phyloP scores from a whole-genome alignment of 2,329 filamentous ascomycete genomes.

The Talaromyces sp. region DNA sequence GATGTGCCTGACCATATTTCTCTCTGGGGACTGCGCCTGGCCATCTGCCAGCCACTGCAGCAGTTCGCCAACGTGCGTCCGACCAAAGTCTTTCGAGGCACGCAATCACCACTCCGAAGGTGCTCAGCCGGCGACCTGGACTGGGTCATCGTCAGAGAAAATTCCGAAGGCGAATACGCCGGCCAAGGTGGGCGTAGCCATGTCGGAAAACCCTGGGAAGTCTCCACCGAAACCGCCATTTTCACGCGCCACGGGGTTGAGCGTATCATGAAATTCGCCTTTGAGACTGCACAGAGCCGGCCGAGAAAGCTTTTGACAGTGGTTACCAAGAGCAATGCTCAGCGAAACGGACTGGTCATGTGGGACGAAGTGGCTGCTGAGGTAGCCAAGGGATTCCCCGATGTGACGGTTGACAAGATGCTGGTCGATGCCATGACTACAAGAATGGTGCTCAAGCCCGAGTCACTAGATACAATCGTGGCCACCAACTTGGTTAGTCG shows the following conservation, averaged over 20 bases:
- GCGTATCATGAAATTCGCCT: slow-evolving; percentile 50
- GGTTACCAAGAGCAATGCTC: slow-evolving; percentile 53
- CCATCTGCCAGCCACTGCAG: slow-evolving; percentile 52
- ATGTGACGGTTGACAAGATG: slow-evolving; percentile 52
- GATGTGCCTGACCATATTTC: slow-evolving; percentile 11
- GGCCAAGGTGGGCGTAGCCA: slow-evolving; percentile 52
- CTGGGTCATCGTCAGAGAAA: slow-evolving; percentile 53
- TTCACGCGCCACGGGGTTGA: slow-evolving; percentile 51
- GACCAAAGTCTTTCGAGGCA: slow-evolving; percentile 49
- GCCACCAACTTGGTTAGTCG: slow-evolving; percentile 45
- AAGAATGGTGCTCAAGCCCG: slow-evolving; percentile 49
- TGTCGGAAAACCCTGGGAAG: slow-evolving; percentile 47
- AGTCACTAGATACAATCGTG: slow-evolving; percentile 49
- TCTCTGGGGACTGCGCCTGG: slow-evolving; percentile 45
- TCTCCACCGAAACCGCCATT: slow-evolving; percentile 49
- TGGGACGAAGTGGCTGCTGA: slow-evolving; percentile 51
- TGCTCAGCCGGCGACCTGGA: slow-evolving; percentile 47
- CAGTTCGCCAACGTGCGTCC: slow-evolving; percentile 56
- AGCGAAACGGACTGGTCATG: slow-evolving; percentile 52
- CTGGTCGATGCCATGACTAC: slow-evolving; percentile 55
- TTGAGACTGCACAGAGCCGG: slow-evolving; percentile 45
- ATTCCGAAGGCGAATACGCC: slow-evolving; percentile 53
- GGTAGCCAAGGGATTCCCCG: slow-evolving; percentile 46
- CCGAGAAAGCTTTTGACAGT: slow-evolving; percentile 48
- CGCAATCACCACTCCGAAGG: slow-evolving; percentile 45